Evolutionary conservation across 768 basidiomycete genomes (phyloP), one percentile per base, ranked within the genome.

Genomic region (Rhizopogon vesiculosus): DNA sequence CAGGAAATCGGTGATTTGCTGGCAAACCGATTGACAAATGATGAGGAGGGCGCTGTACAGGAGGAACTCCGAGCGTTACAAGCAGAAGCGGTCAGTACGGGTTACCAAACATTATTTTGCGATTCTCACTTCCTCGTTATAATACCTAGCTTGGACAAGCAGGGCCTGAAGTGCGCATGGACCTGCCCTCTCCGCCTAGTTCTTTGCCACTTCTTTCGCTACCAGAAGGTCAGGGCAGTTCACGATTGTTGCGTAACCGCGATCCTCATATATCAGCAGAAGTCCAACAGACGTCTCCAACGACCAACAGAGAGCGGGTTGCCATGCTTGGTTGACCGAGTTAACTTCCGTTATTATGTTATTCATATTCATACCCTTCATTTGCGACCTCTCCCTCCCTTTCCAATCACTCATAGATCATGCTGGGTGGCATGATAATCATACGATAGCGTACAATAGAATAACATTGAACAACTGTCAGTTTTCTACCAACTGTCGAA

Each of bases 21-120:
- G 19, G 81, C 87, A 48, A 92, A 87, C 61, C 85, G 78, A 42
- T 78, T 99, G 58, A 87, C 88, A 1, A 67, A 86, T 12, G 94
- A 96, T 44, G 97, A 99, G 45, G 97, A 99, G 66, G 95, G 97
- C 42, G 88, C 86, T 15, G 96, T 99, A 0, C 91, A 95, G 66
- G 77, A 76, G 5, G 97, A 99, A 67, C 75, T 99, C 28, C 74
- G 72, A 28, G 76, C 78, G 50, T 71, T 99, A 12, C 84, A 95
- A 67, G 74, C 69, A 15, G 83, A 84, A 61, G 71, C 79, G 54
- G 87, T 90, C 49, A 38, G 48, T 49, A n/a, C 48, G 19, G 56
- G 35, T 22, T 38, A 16, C 22, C 35, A n/a, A 19, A 38, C 15
- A 38, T 38, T 12, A 16, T 38, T 50, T 35, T 40, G 22, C 53